Conservation (phyloP, 352 stramenopile genomes). For the Pythium brachiatum region DNA sequence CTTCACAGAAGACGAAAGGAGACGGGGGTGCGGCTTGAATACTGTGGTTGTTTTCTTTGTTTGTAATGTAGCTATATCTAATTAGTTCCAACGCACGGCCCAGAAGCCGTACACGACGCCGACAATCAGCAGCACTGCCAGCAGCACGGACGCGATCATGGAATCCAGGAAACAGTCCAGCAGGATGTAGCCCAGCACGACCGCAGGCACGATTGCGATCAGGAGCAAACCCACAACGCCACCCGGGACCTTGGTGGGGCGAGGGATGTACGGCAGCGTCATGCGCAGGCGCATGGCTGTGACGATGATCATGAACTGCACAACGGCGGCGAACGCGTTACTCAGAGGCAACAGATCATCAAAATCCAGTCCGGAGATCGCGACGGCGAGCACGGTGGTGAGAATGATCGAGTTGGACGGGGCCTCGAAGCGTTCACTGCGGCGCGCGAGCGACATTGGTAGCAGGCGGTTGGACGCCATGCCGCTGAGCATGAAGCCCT, state of each 20-base stretch:
- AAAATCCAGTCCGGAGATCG: constrained; percentile 32
- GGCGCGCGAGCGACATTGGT: constrained; percentile 67
- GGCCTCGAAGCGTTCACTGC: constrained; percentile 20
- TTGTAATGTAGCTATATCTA: background rate
- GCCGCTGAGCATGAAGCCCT: constrained; percentile 75
- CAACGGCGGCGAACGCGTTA: constrained; percentile 78
- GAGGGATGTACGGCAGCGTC: constrained; percentile 41
- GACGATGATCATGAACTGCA: constrained; percentile 81
- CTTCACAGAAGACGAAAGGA: too few species aligned
- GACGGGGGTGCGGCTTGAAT: background rate
- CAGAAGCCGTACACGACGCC: constrained; percentile 23
- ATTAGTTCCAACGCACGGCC: constrained; percentile 22
- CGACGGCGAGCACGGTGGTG: constrained; percentile 13
- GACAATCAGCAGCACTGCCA: constrained; percentile 10
- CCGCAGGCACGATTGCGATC: constrained; percentile 5
- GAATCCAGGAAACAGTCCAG: constrained; percentile 21
- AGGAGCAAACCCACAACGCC: constrained; percentile 23
- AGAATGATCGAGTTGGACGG: constrained; percentile 25
- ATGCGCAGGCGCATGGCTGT: constrained; percentile 84
- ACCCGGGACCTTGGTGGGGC: constrained; percentile 37
- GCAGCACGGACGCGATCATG: constrained; percentile 13
- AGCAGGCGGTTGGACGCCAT: constrained; percentile 73
- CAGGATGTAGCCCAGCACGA: constrained; percentile 25
- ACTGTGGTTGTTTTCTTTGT: background rate
- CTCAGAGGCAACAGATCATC: constrained; percentile 60